A percentile compares a stretch with the other conserved stretches of the same genome.
Evolutionary conservation across 805 yeast genomes (phyloP).

Genomic region (Zygosaccharomyces bailii): DNA sequence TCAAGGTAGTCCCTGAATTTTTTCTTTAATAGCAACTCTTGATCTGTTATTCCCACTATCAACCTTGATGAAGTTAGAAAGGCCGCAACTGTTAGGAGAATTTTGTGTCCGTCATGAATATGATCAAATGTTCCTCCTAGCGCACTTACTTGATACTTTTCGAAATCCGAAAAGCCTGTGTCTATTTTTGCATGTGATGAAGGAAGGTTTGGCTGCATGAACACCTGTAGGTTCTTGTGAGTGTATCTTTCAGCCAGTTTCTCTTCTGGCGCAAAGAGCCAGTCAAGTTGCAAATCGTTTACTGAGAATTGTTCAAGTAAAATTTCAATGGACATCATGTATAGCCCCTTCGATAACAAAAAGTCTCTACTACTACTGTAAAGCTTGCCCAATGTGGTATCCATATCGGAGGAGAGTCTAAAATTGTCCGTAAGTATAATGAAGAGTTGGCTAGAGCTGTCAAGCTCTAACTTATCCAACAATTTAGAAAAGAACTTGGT

Average conservation of each 20-base stretch:
- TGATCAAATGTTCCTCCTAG: constrained; percentile 98
- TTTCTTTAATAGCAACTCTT: constrained; percentile 67
- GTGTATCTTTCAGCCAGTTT: constrained; percentile 4
- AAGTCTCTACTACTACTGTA: constrained; percentile 31
- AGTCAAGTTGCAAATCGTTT: constrained; percentile 18
- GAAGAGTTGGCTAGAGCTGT: constrained; percentile 19
- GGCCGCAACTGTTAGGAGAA: constrained; percentile 68
- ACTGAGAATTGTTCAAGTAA: constrained; percentile 19
- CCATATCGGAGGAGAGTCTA: constrained; percentile 23
- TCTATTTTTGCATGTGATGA: neutral
- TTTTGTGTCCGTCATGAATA: constrained; percentile 91
- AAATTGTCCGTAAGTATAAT: constrained; percentile 23
- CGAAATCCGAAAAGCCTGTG: constrained; percentile 17
- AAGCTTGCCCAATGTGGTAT: constrained; percentile 28
- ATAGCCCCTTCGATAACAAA: constrained; percentile 17
- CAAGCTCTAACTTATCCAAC: constrained; percentile 10
- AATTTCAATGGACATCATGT: constrained; percentile 28
- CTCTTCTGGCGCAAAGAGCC: constrained; percentile 15
- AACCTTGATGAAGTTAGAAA: constrained; percentile 53
- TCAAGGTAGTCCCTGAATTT: constrained; percentile 66
- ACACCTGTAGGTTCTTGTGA: constrained; percentile 3
- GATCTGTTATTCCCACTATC: constrained; percentile 83
- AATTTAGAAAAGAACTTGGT: constrained; percentile 8
- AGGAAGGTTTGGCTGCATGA: constrained; percentile 7
- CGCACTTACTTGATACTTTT: constrained; percentile 44